Conservation (phyloP, 179 eudicot genomes). For the Nepenthes alata region DNA sequence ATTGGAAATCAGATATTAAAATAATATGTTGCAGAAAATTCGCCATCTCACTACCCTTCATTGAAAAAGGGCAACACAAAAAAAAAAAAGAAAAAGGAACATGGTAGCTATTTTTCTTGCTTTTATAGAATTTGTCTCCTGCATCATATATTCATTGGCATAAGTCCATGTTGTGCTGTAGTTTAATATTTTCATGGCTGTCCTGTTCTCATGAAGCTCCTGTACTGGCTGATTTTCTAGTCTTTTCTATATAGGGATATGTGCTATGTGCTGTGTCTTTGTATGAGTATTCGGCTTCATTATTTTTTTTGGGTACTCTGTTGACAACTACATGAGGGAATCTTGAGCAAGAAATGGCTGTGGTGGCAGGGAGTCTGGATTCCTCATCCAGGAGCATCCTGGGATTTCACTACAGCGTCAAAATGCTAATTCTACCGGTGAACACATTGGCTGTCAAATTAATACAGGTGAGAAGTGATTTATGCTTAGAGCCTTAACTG, state of each 20-base stretch:
- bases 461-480: conserved; percentile 18
- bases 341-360: conserved; percentile 12
- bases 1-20: no score
- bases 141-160: no score
- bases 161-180: no score
- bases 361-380: conserved; percentile 30
- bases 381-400: conserved; percentile 12
- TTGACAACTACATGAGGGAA: not conserved
- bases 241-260: not conserved
- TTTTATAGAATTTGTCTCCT: no score
- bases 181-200: no score
- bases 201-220: not conserved
- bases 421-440: conserved; percentile 13
- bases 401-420: conserved; percentile 15
- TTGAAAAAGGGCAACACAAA: no score
- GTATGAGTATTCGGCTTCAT: not conserved
- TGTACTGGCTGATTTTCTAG: no score
- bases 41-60: no score
- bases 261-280: no score
- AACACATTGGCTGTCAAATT: conserved; percentile 14
- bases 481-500: not conserved
- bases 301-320: not conserved
- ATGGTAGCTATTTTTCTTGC: no score
- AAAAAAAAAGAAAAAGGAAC: no score
- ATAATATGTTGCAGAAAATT: no score